Conservation (phyloP, 169 alveolate species). For the Eimeria mitis region DNA sequence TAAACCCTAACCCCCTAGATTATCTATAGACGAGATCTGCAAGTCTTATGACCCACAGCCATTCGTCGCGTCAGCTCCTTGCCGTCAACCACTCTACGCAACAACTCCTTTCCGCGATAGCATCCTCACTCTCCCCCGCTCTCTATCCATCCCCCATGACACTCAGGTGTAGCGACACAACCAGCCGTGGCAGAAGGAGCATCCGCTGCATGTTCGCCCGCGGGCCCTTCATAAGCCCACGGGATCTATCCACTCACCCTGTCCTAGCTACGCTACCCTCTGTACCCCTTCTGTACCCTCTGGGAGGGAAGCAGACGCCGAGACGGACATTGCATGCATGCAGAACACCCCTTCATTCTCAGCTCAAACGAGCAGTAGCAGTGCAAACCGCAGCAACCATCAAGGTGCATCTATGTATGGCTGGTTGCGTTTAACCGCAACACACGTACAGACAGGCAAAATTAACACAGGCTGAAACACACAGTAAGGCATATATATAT, state of each 20-base stretch:
- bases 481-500: not conserved
- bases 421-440: constrained; percentile 14
- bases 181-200: not conserved
- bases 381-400: constrained; percentile 14
- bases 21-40: not conserved
- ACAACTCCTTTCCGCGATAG: constrained; percentile 19
- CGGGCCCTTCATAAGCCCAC: not conserved
- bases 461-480: constrained; percentile 16
- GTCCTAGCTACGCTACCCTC: not conserved
- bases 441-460: constrained; percentile 42
- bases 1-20: not conserved
- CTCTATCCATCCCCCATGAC: constrained; percentile 13
- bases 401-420: not conserved
- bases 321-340: constrained; percentile 6
- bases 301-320: not conserved
- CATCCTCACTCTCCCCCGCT: not conserved
- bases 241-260: not conserved
- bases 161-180: constrained; percentile 13
- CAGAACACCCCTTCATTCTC: not conserved
- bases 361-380: not conserved
- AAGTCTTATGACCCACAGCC: not conserved
- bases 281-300: too few species aligned
- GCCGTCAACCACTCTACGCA: constrained; percentile 10
- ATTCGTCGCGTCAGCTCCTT: not conserved
- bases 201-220: not conserved